Evolutionary conservation across 176 grass and related monocot genomes (phyloP).

Genomic region (Canna indica): DNA sequence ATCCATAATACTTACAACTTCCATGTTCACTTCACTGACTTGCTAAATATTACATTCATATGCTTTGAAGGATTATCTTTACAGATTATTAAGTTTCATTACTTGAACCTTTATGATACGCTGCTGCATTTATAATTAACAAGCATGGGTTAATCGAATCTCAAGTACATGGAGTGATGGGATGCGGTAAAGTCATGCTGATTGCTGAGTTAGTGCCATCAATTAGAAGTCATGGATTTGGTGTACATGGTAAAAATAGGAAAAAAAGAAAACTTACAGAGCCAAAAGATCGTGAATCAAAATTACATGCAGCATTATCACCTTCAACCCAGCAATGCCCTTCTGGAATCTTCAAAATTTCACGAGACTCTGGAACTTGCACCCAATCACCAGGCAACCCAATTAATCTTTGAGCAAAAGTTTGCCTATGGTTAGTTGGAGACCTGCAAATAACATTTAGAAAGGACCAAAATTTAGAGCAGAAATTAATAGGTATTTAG

Average conservation of each 20-base stretch:
- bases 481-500: not conserved
- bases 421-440: conserved; percentile 23
- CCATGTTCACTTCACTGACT: not conserved
- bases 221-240: not conserved
- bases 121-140: not conserved
- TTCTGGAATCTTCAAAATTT: conserved; percentile 45
- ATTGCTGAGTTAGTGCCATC: not conserved
- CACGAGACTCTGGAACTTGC: conserved; percentile 42
- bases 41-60: not conserved
- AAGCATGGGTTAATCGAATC: not conserved
- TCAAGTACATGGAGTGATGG: not conserved
- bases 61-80: not conserved
- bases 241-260: not conserved
- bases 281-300: conserved; percentile 52
- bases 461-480: not conserved
- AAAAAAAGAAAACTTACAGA: conserved; percentile 34
- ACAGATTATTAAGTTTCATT: no score
- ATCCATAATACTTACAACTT: no score
- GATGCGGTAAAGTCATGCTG: not conserved
- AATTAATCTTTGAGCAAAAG: conserved; percentile 48
- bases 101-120: not conserved
- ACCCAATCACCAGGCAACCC: conserved; percentile 72
- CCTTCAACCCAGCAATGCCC: conserved; percentile 92
- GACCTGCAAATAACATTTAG: conserved; percentile 37
- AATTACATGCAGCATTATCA: conserved; percentile 39